phyloP scores from a whole-genome alignment of 2,329 filamentous ascomycete species.

The Conoideocrella luteorostrata region DNA sequence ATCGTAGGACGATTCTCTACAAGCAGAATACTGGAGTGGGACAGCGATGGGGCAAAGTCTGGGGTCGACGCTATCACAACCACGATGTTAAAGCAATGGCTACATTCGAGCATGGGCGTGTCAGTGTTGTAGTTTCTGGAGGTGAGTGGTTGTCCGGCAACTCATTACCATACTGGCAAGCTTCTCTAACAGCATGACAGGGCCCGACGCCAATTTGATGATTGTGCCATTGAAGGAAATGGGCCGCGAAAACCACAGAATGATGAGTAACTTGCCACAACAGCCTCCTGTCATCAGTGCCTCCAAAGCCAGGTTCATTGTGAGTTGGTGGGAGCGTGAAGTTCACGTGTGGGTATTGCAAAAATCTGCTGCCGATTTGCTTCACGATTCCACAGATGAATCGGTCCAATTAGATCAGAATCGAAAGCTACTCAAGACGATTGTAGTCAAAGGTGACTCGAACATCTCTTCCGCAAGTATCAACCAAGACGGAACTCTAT shows the following conservation, averaged over 20 bases:
- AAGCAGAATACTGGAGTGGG: conserved; percentile 55
- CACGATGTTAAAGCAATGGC: conserved; percentile 96
- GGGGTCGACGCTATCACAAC: conserved; percentile 78
- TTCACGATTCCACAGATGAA: conserved; percentile 35
- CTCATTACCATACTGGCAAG: neutral
- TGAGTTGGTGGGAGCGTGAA: conserved; percentile 90
- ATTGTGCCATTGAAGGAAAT: conserved; percentile 67
- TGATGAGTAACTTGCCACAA: conserved; percentile 79
- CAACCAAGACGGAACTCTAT: conserved; percentile 62
- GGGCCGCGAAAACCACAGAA: conserved; percentile 77
- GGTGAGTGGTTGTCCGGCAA: conserved; percentile 46
- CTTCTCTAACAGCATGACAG: conserved; percentile 34
- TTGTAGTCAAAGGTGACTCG: conserved; percentile 67
- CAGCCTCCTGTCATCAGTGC: conserved; percentile 67
- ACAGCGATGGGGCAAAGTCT: conserved; percentile 76
- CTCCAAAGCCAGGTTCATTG: conserved; percentile 64
- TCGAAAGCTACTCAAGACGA: conserved; percentile 62
- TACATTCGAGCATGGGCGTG: conserved; percentile 73
- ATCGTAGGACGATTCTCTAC: conserved; percentile 80
- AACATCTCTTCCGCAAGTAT: conserved; percentile 73
- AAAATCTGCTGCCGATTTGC: conserved; percentile 38
- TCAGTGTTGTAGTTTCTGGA: conserved; percentile 88
- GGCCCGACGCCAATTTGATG: conserved; percentile 77
- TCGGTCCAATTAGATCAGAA: conserved; percentile 42
- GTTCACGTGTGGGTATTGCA: conserved; percentile 70